Percentiles rank a stretch among this genome's conserved stretches.
These are phyloP conservation scores for Podochytrium sp. DNA, from an alignment of 192 early-diverging fungal genomes.

Conservation along the genomic window DNA sequence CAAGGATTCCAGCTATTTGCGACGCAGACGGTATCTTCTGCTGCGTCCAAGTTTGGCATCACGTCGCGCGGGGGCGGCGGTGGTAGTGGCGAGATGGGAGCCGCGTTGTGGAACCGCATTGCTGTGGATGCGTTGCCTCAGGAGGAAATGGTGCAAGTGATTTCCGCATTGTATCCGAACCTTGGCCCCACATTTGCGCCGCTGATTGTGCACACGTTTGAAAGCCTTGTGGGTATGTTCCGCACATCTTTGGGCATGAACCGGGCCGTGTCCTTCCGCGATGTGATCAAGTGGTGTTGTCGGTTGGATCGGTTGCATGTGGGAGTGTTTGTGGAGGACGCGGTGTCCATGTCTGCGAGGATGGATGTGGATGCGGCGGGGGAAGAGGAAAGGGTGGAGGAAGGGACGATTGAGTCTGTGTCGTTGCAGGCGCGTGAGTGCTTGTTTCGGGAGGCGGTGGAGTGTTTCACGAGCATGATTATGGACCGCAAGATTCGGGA, in stretches of 20 bases:
- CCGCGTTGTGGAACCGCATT: constrained; percentile 77
- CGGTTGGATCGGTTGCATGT: constrained; percentile 60
- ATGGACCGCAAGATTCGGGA: constrained; percentile 69
- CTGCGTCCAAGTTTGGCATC: not conserved
- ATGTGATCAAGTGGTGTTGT: constrained; percentile 90
- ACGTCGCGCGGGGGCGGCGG: not conserved
- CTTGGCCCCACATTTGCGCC: constrained; percentile 37
- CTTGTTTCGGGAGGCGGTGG: constrained; percentile 83
- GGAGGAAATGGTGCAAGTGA: constrained; percentile 69
- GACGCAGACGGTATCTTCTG: constrained; percentile 57
- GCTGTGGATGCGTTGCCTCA: constrained; percentile 63
- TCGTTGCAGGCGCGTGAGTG: constrained; percentile 56
- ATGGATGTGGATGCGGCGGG: not conserved
- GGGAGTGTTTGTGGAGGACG: not conserved
- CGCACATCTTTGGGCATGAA: constrained; percentile 30
- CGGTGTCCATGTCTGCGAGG: not conserved
- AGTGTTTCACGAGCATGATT: constrained; percentile 86
- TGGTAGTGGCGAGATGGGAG: constrained; percentile 3
- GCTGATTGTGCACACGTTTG: constrained; percentile 35
- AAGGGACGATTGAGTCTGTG: constrained; percentile 22
- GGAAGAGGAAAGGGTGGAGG: not conserved
- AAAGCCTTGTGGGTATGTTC: constrained; percentile 21
- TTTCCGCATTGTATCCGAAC: constrained; percentile 57
- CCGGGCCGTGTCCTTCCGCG: constrained; percentile 76
- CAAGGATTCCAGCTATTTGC: constrained; percentile 92